Base-by-base conservation (phyloP, 2,329 filamentous ascomycete species). In the Fusarium sp. region DNA sequence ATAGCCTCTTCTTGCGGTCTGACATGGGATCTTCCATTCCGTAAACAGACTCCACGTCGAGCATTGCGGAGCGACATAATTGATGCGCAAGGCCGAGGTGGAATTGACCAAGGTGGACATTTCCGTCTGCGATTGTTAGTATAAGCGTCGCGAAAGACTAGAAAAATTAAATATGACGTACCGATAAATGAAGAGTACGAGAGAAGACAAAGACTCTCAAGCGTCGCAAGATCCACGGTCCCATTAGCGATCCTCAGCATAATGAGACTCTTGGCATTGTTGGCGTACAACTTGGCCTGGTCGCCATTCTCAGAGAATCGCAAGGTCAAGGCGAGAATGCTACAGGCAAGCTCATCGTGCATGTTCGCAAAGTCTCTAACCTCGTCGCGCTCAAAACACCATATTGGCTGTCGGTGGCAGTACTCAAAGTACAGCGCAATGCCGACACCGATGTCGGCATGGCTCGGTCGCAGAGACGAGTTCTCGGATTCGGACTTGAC, bases 201-300 rank as follows among this genome's bases (percentile, higher is more conserved):
- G 2, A 86, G 77, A 7, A 86, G 73, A 72, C 84, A 86, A 10
- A 86, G 67, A 66, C 83, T 85, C 66, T 86, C 84, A 5, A 86
- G 82, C 0, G 84, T 86, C 18, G 80, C 76, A 4, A 86, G 73
- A 50, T 83, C 81, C 4, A 86, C 84, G 0, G 82, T 81, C 4
- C 84, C 84, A 59, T 84, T 84, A 2, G 84, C 84, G 35, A 86
- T 82, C 21, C 84, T 82, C 8, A 84, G 78, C 84, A 85, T 86
- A 66, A 77, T 80, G 67, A 79, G 72, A 57, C 73, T 81, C 75
- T 75, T 82, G 39, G 79, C 84, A 74, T 77, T 80, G 48, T 79
- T 79, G 41, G 77, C 75, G 39, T 81, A 80, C 8, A 78, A 54
- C 57, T 77, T 77, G 15, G 76, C 53, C 44, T 78, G 76, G 12